These are phyloP conservation scores for Puccinia coronata DNA, from an alignment of 1,284 basidiomycete genomes.

Conservation along the genomic window DNA sequence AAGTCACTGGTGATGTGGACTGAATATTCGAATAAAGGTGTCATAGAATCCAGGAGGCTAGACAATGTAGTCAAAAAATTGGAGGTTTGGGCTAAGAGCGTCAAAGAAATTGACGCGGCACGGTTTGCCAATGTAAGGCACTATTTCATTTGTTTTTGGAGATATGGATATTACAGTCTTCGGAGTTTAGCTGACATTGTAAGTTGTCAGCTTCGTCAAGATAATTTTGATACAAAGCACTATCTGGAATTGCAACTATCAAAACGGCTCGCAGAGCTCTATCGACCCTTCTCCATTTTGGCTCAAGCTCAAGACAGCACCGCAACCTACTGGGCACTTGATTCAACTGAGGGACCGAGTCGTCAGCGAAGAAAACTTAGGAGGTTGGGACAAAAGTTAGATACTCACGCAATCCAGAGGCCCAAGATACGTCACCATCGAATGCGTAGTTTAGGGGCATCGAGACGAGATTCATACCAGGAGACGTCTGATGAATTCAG, in stretches of 20 bases:
- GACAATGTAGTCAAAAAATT: constrained; percentile 37
- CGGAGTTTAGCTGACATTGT: constrained; percentile 52
- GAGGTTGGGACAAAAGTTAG: constrained; percentile 51
- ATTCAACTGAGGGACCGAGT: constrained; percentile 57
- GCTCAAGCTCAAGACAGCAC: constrained; percentile 15
- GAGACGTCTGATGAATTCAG: constrained; percentile 2
- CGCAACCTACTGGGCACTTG: constrained; percentile 50
- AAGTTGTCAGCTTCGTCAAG: constrained; percentile 59
- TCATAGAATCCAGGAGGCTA: constrained; percentile 42
- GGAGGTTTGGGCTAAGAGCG: constrained; percentile 40
- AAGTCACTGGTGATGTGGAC: constrained; percentile 39
- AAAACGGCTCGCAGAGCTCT: constrained; percentile 59
- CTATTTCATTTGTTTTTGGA: background rate
- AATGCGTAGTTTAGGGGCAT: constrained; percentile 43
- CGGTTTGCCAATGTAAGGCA: constrained; percentile 45
- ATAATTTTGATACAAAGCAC: constrained; percentile 67
- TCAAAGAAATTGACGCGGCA: constrained; percentile 44
- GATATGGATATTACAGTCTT: background rate
- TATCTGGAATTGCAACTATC: constrained; percentile 77
- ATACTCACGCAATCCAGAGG: background rate
- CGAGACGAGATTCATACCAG: constrained; percentile 49
- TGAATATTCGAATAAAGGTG: constrained; percentile 36
- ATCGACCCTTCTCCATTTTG: constrained; percentile 61
- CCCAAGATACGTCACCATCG: constrained; percentile 47
- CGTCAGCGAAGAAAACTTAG: constrained; percentile 56